Conservation (phyloP, 2,329 filamentous ascomycete genomes). For the Claviceps arundinis region DNA sequence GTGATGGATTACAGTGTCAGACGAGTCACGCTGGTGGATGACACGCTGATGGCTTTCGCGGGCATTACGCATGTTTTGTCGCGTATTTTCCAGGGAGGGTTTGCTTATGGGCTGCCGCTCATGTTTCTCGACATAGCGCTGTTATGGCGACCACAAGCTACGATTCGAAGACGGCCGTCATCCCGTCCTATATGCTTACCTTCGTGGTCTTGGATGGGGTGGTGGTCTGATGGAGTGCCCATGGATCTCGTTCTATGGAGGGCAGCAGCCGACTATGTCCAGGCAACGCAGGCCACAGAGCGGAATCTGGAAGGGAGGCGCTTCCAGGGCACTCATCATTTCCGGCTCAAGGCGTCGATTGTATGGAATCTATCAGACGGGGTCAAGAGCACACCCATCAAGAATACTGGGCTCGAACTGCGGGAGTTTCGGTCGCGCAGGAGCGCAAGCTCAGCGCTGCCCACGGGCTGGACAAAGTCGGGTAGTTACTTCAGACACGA, state of each 20-base stretch:
- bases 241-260: slow-evolving; percentile 29
- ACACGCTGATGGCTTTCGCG: slow-evolving; percentile 28
- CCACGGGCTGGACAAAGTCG: slow-evolving; percentile 26
- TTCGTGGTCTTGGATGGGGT: slow-evolving; percentile 35
- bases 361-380: slow-evolving; percentile 28
- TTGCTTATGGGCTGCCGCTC: slow-evolving; percentile 32
- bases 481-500: slow-evolving; percentile 26
- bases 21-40: slow-evolving; percentile 25
- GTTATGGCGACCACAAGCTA: slow-evolving; percentile 31
- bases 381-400: slow-evolving; percentile 19
- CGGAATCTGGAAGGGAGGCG: slow-evolving; percentile 20
- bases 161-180: slow-evolving; percentile 25
- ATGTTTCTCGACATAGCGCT: slow-evolving; percentile 32
- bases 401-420: slow-evolving; percentile 25
- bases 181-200: slow-evolving; percentile 25
- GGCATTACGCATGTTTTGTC: slow-evolving; percentile 30
- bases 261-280: slow-evolving; percentile 29
- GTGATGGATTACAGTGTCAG: slow-evolving; percentile 30
- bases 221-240: slow-evolving; percentile 31
- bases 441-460: slow-evolving; percentile 17
- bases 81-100: slow-evolving; percentile 27
- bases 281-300: slow-evolving; percentile 20
- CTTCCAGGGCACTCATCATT: slow-evolving; percentile 23
- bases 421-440: slow-evolving; percentile 24
- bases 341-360: slow-evolving; percentile 25